phyloP scores from a whole-genome alignment of 2,329 filamentous ascomycete species.

The Onygenales sp. region DNA sequence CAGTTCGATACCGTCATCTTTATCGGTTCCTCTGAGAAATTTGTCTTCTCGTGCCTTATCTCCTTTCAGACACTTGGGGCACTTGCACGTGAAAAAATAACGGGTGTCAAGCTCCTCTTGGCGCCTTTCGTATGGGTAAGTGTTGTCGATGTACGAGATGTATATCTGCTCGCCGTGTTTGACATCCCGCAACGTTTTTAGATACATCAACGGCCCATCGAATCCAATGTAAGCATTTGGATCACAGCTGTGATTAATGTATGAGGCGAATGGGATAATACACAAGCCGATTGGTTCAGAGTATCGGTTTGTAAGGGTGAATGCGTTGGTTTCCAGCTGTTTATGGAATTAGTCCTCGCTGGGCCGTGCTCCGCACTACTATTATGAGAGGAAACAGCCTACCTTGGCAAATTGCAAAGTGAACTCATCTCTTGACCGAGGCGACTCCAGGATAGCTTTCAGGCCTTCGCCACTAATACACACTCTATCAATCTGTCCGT shows the following conservation, averaged over 20 bases:
- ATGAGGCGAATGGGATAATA: constrained; percentile 44
- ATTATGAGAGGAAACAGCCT: constrained; percentile 4
- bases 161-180: constrained; percentile 47
- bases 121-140: constrained; percentile 41
- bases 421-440: constrained; percentile 32
- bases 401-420: constrained; percentile 40
- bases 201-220: constrained; percentile 40
- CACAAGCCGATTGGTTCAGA: constrained; percentile 52
- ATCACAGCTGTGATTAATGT: constrained; percentile 54
- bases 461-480: constrained; percentile 39
- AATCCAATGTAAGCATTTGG: constrained; percentile 51
- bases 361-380: neutral
- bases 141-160: constrained; percentile 53
- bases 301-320: constrained; percentile 47
- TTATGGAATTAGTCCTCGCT: constrained; percentile 3
- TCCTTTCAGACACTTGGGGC: constrained; percentile 38
- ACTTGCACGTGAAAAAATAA: constrained; percentile 52
- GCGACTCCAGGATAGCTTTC: constrained; percentile 41
- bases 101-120: constrained; percentile 42
- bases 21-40: constrained; percentile 6
- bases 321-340: constrained; percentile 48
- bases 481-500: constrained; percentile 36
- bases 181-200: constrained; percentile 46
- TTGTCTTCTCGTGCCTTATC: constrained; percentile 12
- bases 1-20: no score